These are phyloP conservation scores for Coemansia interrupta DNA, from an alignment of 192 early-diverging fungal species.

Conservation along the genomic window DNA sequence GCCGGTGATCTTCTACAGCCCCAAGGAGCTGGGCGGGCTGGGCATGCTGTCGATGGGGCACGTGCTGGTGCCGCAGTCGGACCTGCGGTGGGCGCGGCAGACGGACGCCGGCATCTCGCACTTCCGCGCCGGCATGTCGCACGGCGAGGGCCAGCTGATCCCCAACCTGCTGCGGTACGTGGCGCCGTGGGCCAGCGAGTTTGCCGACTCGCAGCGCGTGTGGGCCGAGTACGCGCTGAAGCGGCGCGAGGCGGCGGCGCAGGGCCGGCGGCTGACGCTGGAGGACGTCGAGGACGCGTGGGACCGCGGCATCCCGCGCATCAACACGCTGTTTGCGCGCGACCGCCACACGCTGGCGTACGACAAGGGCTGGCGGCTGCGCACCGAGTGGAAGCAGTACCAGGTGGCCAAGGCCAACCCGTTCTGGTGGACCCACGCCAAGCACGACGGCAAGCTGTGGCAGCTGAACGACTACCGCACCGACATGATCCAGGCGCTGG, in stretches of 20 bases:
- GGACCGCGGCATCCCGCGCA: conserved; percentile 97
- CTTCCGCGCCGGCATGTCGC: conserved; percentile 97
- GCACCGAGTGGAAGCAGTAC: conserved; percentile 97
- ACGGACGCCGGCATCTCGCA: conserved; percentile 96
- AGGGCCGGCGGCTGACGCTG: conserved; percentile 95
- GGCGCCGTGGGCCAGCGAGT: conserved; percentile 98
- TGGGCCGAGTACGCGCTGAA: conserved; percentile 99
- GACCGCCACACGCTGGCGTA: conserved; percentile 98
- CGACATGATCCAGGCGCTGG: conserved; percentile 98
- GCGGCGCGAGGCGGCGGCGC: conserved; percentile 92
- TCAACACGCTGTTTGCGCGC: conserved; percentile 98
- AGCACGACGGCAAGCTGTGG: conserved; percentile 89
- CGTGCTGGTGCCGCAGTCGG: conserved; percentile 94
- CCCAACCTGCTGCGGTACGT: conserved; percentile 97
- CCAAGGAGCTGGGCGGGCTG: conserved; percentile 93
- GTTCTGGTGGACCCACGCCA: conserved; percentile 86
- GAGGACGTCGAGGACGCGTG: conserved; percentile 98
- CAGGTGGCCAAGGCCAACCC: conserved; percentile 93
- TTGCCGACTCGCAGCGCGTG: conserved; percentile 96
- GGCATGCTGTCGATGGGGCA: conserved; percentile 99
- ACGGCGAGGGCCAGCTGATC: conserved; percentile 94
- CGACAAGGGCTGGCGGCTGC: conserved; percentile 97
- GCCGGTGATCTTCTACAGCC: conserved; percentile 83
- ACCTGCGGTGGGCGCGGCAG: conserved; percentile 94
- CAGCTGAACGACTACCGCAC: conserved; percentile 97